Evolutionary conservation across 768 basidiomycete species (phyloP), one percentile per base, ranked within the genome.

Genomic region (Lentinus tigrinus): DNA sequence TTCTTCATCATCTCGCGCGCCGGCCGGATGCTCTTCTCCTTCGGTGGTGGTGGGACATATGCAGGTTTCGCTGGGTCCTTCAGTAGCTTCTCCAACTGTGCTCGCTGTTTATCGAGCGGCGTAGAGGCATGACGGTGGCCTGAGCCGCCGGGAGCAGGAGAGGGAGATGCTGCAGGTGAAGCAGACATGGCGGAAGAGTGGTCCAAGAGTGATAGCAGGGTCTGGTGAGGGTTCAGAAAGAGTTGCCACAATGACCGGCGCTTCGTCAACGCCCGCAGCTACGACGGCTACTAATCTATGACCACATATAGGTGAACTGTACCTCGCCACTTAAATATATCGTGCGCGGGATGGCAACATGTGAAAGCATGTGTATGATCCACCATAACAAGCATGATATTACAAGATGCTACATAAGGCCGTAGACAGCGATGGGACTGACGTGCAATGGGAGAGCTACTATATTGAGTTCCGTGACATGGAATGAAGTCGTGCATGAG

Each of bases 1-100:
- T 98, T 98, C 81, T 97, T 98, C 92, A 99, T 98, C 92, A 94
- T 94, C 71, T 94, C 97, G 48, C 92, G 80, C 9, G 95, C 80
- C 1, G 95, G 78, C 19, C 94, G 79, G 28, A 98, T 78, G 0
- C 79, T 80, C 77, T 92, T 95, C 61, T 91, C 89, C 71, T 91
- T 90, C 5, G 89, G 88, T 1, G 90, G 78, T n/a, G 81, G 67
- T 2, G 95, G 93, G 10, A 98, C 75, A 68, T 83, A 83, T 1
- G 87, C 91, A 1, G 87, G 85, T 70, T 94, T 95, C 7, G 81
- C 70, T 0, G 97, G 97, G 65, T 98, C 91, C 70, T 90, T 92
- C 61, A 98, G 84, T 34, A 99, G 84, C 63, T 84, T 89, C 23
- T 92, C 91, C 26, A 99, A 86, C 71, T 97, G 89, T 3, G 72